Evolutionary conservation across 2,329 filamentous ascomycete genomes (phyloP).

Genomic region (Truncatella angustata): DNA sequence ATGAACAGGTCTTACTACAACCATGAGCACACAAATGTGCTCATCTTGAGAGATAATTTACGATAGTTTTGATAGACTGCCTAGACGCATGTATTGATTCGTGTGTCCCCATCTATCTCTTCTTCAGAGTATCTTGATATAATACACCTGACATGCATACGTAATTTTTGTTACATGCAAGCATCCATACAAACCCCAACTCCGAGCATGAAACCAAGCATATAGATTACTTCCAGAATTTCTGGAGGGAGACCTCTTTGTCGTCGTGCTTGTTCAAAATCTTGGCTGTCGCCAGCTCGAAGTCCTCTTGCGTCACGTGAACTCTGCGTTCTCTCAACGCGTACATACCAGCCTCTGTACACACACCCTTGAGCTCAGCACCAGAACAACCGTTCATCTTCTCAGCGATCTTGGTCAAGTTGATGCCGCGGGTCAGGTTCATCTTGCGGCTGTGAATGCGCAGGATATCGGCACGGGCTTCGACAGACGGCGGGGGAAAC

Average conservation of each 20-base stretch:
- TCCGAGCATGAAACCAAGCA: conserved; percentile 1
- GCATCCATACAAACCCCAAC: conserved; percentile 6
- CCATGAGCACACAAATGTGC: too few relatives aligned
- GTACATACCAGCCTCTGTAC: conserved; percentile 98
- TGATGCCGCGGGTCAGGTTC: conserved; percentile 97
- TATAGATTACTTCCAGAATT: conserved; percentile 70
- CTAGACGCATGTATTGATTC: too few relatives aligned
- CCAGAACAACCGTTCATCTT: conserved; percentile 99
- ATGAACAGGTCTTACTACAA: too few relatives aligned
- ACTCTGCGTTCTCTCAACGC: conserved; percentile 92
- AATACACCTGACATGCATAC: background rate
- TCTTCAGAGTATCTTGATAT: conserved; percentile 3
- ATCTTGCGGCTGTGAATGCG: conserved; percentile 97
- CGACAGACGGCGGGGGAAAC: conserved; percentile 94
- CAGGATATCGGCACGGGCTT: conserved; percentile 95
- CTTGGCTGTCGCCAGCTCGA: conserved; percentile 97
- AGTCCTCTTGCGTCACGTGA: conserved; percentile 98
- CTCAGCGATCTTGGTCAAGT: conserved; percentile 96
- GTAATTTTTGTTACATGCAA: background rate
- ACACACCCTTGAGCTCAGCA: conserved; percentile 97
- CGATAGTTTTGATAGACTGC: too few relatives aligned
- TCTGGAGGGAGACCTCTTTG: conserved; percentile 88
- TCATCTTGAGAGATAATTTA: too few relatives aligned
- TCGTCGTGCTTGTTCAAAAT: conserved; percentile 99
- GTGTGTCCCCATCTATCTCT: too few relatives aligned